phyloP scores from a whole-genome alignment of 169 alveolate species.

The Plasmodium knowlesi region DNA sequence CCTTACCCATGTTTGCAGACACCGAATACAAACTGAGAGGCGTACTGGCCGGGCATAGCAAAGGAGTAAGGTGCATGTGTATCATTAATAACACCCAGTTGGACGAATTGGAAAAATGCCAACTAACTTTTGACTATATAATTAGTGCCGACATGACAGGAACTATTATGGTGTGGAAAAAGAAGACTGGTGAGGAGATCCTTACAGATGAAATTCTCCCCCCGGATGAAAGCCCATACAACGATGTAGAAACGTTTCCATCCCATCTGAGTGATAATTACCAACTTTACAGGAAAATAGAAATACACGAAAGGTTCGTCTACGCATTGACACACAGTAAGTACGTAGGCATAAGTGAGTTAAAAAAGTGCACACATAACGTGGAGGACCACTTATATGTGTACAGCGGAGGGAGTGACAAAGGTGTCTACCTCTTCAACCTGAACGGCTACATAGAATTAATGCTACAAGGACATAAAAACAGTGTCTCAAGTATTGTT shows the following conservation, averaged over 20 bases:
- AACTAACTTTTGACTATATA: constrained; percentile 23
- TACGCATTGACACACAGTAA: constrained; percentile 43
- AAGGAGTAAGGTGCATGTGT: constrained; percentile 60
- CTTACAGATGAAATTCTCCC: not conserved
- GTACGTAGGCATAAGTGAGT: constrained; percentile 50
- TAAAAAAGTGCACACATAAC: not conserved
- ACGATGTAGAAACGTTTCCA: constrained; percentile 1
- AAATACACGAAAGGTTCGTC: constrained; percentile 52
- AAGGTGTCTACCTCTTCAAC: constrained; percentile 13
- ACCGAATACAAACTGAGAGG: constrained; percentile 46
- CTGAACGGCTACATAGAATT: constrained; percentile 54
- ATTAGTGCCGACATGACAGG: constrained; percentile 56
- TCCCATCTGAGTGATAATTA: constrained; percentile 11
- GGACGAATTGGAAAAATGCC: constrained; percentile 10
- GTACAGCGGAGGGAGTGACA: constrained; percentile 64
- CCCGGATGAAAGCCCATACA: not conserved
- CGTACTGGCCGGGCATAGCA: constrained; percentile 19
- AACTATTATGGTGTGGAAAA: constrained; percentile 49
- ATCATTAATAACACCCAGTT: not conserved
- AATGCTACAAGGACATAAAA: constrained; percentile 59
- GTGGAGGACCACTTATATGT: constrained; percentile 36
- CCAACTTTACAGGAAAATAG: constrained; percentile 38
- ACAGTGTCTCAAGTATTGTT: constrained; percentile 51
- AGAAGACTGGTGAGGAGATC: not conserved
- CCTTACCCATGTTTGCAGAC: not conserved